Percentiles rank a stretch among this genome's conserved stretches.
phyloP scores from a whole-genome alignment of 495 filamentous ascomycete species.

The Hypoxylon intermedium region DNA sequence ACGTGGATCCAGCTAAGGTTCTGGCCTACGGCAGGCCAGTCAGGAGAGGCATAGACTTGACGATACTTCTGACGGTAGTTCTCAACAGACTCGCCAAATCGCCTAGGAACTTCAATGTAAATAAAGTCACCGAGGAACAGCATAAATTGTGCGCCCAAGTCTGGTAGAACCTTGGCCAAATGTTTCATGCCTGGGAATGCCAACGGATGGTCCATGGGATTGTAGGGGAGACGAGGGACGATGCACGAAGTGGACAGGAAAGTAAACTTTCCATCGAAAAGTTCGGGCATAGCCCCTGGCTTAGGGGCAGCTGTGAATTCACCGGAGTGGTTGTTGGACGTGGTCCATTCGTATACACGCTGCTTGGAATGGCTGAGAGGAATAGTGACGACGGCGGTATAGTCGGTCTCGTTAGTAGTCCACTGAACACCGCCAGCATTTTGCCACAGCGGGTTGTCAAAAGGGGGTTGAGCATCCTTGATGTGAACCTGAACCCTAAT shows the following conservation, averaged over 20 bases:
- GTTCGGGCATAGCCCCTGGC: slow-evolving; percentile 63
- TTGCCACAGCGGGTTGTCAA: slow-evolving; percentile 66
- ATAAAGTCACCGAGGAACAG: slow-evolving; percentile 99
- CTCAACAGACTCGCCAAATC: slow-evolving; percentile 72
- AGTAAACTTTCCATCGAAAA: slow-evolving; percentile 70
- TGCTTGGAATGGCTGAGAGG: slow-evolving; percentile 57
- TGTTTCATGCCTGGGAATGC: slow-evolving; percentile 78
- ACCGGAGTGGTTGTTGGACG: slow-evolving; percentile 84
- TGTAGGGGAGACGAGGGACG: slow-evolving; percentile 89
- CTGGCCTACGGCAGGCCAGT: slow-evolving; percentile 72
- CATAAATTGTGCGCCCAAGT: slow-evolving; percentile 82
- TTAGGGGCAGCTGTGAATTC: slow-evolving; percentile 71
- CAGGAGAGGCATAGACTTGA: slow-evolving; percentile 89
- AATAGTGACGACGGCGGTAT: slow-evolving; percentile 70
- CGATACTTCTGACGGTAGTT: slow-evolving; percentile 91
- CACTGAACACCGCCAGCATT: slow-evolving; percentile 66
- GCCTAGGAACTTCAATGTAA: slow-evolving; percentile 88
- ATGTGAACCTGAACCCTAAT: slow-evolving; percentile 67
- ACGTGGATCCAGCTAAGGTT: slow-evolving; percentile 95
- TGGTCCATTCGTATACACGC: slow-evolving; percentile 78
- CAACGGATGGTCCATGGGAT: slow-evolving; percentile 78
- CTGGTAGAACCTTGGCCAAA: slow-evolving; percentile 68
- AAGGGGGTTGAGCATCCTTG: slow-evolving; percentile 54
- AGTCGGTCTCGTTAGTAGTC: slow-evolving; percentile 81
- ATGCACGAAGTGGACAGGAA: slow-evolving; percentile 93